Percentiles rank a stretch among this genome's conserved stretches.
Evolutionary conservation across 495 filamentous ascomycete genomes (phyloP).

Genomic region (Cryomyces minteri): DNA sequence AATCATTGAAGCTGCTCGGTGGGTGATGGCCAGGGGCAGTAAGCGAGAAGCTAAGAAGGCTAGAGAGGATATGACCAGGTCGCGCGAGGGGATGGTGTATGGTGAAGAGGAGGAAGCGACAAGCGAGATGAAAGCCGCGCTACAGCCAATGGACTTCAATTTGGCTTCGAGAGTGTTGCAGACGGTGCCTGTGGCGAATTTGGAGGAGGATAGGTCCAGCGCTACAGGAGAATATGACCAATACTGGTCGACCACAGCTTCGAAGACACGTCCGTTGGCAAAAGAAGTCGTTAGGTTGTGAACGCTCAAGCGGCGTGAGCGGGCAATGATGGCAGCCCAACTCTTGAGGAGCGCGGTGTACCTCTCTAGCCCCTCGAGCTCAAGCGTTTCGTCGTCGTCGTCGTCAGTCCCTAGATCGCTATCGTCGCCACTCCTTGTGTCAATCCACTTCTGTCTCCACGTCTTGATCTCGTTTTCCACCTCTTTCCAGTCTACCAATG

Average conservation of each 20-base stretch:
- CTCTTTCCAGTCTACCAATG: conserved; percentile 35
- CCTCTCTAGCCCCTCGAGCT: conserved; percentile 9
- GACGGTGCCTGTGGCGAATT: neutral
- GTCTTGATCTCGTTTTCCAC: conserved; percentile 29
- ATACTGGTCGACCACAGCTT: conserved; percentile 41
- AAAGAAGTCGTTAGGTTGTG: conserved; percentile 42
- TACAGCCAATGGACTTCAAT: conserved; percentile 17
- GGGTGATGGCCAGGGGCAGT: conserved; percentile 28
- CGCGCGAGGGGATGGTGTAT: conserved; percentile 23
- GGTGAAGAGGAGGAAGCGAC: conserved; percentile 5
- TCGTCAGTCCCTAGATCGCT: conserved; percentile 6
- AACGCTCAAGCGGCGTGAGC: conserved; percentile 27
- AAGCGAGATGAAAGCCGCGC: conserved; percentile 17
- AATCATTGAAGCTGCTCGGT: conserved; percentile 34
- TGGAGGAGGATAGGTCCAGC: neutral
- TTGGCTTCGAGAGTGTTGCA: conserved; percentile 9
- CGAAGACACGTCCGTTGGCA: conserved; percentile 35
- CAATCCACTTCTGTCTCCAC: conserved; percentile 9
- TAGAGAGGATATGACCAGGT: conserved; percentile 35
- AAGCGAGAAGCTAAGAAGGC: conserved; percentile 46
- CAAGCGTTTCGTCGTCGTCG: neutral
- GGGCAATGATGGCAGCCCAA: conserved; percentile 35
- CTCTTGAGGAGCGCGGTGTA: conserved; percentile 27
- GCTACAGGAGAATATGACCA: conserved; percentile 14
- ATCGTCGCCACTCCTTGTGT: conserved; percentile 4